These are phyloP conservation scores for Isatis tinctoria DNA, from an alignment of 345 rosid species.

Conservation along the genomic window DNA sequence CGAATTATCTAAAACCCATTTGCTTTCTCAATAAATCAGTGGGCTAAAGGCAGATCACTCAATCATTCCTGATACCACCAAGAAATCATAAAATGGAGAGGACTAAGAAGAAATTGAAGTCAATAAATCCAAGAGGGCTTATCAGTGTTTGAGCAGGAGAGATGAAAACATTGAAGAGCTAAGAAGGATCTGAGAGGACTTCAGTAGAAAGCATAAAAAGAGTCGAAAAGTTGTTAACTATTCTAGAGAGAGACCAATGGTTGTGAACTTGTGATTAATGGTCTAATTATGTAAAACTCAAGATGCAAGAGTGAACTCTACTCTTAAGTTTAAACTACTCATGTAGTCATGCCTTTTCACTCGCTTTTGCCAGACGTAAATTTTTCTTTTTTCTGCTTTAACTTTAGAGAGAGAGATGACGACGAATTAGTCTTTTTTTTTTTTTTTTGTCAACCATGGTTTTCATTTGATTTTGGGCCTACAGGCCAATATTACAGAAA, in stretches of 20 bases:
- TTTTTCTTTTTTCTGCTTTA: not conserved
- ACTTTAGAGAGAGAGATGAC: not conserved
- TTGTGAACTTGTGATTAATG: not conserved
- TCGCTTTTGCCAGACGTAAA: not conserved
- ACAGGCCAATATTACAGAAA: no score
- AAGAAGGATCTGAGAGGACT: conserved; percentile 11
- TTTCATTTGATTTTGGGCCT: no score
- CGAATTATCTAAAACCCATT: conserved; percentile 10
- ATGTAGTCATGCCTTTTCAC: not conserved
- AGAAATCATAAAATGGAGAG: conserved; percentile 19
- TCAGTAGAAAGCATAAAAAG: conserved; percentile 1
- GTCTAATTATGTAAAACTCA: not conserved
- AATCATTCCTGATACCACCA: conserved; percentile 15
- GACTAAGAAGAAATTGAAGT: not conserved
- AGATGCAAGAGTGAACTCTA: conserved; percentile 13
- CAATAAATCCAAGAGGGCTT: not conserved
- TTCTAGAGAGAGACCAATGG: conserved; percentile 10
- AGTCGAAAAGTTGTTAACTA: not conserved
- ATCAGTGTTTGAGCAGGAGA: not conserved
- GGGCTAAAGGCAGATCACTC: not conserved
- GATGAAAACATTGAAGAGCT: not conserved
- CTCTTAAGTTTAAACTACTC: conserved; percentile 3
- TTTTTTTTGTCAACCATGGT: no score
- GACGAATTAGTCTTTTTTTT: not conserved
- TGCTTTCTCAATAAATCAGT: not conserved